phyloP scores from a whole-genome alignment of 257 asterid genomes.

The Ballota nigra region DNA sequence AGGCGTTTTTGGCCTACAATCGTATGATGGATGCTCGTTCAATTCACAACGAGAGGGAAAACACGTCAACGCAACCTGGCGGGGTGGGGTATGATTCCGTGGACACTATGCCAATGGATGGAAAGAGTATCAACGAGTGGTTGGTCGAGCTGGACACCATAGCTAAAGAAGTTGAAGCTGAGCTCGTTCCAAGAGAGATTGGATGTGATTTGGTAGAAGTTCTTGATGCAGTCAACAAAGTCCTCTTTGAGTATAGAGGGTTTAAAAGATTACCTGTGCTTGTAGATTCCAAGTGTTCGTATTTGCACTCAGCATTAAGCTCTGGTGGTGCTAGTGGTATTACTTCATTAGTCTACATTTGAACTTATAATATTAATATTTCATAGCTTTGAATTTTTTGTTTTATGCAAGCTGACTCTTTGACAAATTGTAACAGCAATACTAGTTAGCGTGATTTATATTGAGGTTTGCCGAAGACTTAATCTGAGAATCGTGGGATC shows the following conservation, averaged over 20 bases:
- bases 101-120: slow-evolving; percentile 74
- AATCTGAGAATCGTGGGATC: slow-evolving; percentile 90
- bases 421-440: slow-evolving; percentile 53
- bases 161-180: slow-evolving; percentile 85
- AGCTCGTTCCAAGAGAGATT: slow-evolving; percentile 74
- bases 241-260: slow-evolving; percentile 69
- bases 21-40: slow-evolving; percentile 67
- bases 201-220: slow-evolving; percentile 79
- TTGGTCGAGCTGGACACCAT: slow-evolving; percentile 66
- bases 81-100: slow-evolving; percentile 43
- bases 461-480: slow-evolving; percentile 92
- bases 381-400: neutral
- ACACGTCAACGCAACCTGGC: slow-evolving; percentile 26
- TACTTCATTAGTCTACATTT: slow-evolving; percentile 2
- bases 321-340: slow-evolving; percentile 74
- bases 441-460: slow-evolving; percentile 85
- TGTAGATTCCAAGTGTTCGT: slow-evolving; percentile 70
- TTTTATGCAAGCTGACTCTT: slow-evolving; percentile 15
- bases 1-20: slow-evolving; percentile 65
- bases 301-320: slow-evolving; percentile 76
- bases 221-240: slow-evolving; percentile 78
- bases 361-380: neutral
- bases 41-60: slow-evolving; percentile 59
- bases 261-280: slow-evolving; percentile 70
- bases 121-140: slow-evolving; percentile 73